Evolutionary conservation across 306 rosid species (phyloP).

Genomic region (Fagus crenata): DNA sequence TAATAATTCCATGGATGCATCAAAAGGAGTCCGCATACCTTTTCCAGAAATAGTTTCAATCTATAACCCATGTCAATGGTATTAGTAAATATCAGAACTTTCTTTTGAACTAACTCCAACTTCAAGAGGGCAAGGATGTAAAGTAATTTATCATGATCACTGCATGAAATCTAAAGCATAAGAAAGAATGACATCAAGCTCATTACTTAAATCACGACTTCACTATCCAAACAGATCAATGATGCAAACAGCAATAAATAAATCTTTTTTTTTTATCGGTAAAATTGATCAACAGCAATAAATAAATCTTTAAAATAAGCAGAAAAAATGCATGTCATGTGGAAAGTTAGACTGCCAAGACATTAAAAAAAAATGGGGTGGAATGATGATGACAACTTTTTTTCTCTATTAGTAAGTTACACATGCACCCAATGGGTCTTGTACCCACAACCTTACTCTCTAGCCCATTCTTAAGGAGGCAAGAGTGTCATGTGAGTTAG

Average conservation of each 20-base stretch:
- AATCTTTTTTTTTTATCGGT: too few species aligned
- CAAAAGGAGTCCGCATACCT: slow-evolving; percentile 50
- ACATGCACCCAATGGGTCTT: too few species aligned
- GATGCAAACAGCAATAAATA: background rate
- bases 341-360: background rate
- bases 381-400: background rate
- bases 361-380: background rate
- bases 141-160: slow-evolving; percentile 70
- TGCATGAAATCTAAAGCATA: slow-evolving; percentile 59
- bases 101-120: slow-evolving; percentile 89
- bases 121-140: slow-evolving; percentile 77
- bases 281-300: background rate
- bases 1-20: slow-evolving; percentile 4
- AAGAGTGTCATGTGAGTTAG: too few species aligned
- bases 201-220: background rate
- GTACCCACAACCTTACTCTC: too few species aligned
- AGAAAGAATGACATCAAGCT: background rate
- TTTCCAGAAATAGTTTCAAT: slow-evolving; percentile 77
- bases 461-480: too few species aligned
- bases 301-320: background rate
- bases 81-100: slow-evolving; percentile 81
- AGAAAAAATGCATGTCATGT: background rate
- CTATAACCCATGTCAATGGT: slow-evolving; percentile 82
- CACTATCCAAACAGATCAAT: background rate
- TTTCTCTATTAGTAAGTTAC: background rate